A percentile compares a stretch with the other conserved stretches of the same genome.
Evolutionary conservation across 805 yeast genomes (phyloP).

Genomic region (Saccharomyces paradoxus): DNA sequence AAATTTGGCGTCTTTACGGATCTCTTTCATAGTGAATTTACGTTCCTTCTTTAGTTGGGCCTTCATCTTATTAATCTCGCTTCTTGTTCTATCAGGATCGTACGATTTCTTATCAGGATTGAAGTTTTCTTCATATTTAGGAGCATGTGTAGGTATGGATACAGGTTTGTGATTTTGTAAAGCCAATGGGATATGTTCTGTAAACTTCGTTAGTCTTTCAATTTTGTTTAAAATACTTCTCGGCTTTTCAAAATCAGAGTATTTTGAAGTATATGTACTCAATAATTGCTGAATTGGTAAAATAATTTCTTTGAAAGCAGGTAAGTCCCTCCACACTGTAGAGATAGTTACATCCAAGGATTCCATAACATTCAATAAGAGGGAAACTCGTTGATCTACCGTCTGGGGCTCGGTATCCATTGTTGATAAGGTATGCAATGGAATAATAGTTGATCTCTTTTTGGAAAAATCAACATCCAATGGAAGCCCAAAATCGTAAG

Average conservation of each 20-base stretch:
- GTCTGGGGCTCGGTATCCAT: conserved; percentile 23
- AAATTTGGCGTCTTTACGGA: conserved; percentile 82
- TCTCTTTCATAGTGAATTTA: conserved; percentile 78
- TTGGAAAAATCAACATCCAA: conserved; percentile 5
- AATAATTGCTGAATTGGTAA: conserved; percentile 40
- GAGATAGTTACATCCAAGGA: conserved; percentile 29
- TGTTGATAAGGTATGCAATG: conserved; percentile 22
- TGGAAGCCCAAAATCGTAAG: conserved; percentile 14
- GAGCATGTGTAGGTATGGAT: conserved; percentile 77
- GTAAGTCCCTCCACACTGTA: conserved; percentile 51
- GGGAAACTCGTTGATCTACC: conserved; percentile 10
- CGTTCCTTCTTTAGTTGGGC: conserved; percentile 85
- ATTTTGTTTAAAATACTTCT: conserved; percentile 37
- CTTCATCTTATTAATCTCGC: conserved; percentile 74
- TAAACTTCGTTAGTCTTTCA: conserved; percentile 41
- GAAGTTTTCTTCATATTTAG: conserved; percentile 91
- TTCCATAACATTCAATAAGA: conserved; percentile 25
- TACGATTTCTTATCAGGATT: conserved; percentile 91
- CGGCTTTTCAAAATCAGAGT: conserved; percentile 31
- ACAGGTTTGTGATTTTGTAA: conserved; percentile 79
- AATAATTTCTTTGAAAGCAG: conserved; percentile 53
- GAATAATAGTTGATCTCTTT: conserved; percentile 6
- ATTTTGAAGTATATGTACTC: conserved; percentile 32
- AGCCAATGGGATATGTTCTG: conserved; percentile 59
- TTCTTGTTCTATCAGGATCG: conserved; percentile 73